Conservation (phyloP, 202 grass and related monocot genomes). For the Sporobolus alterniflorus region DNA sequence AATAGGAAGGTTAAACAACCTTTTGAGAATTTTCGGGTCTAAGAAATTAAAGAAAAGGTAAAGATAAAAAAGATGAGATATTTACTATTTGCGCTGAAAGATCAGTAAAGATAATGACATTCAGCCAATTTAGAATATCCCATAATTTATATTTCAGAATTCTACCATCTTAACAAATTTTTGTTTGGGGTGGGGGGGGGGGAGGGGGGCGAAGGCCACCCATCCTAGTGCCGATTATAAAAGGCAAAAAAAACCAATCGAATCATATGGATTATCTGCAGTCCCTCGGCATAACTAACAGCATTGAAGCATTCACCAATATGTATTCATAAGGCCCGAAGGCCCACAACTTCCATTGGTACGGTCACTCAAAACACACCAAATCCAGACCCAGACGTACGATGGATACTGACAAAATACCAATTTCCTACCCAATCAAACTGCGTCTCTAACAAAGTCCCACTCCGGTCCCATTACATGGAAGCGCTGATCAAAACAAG, state of each 20-base stretch:
- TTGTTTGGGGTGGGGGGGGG: no score
- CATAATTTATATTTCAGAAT: slow-evolving; percentile 1
- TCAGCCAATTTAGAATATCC: background rate
- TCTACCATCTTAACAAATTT: slow-evolving; percentile 8
- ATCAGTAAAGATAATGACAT: background rate
- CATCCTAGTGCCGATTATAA: background rate
- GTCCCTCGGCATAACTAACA: background rate
- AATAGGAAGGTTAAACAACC: slow-evolving; percentile 16
- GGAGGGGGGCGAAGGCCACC: background rate
- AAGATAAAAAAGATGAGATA: background rate
- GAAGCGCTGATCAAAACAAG: slow-evolving; percentile 19
- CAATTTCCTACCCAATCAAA: background rate
- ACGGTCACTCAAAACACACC: background rate
- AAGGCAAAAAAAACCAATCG: slow-evolving; percentile 5
- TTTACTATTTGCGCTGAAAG: slow-evolving; percentile 13
- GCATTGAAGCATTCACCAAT: background rate
- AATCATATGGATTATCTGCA: slow-evolving; percentile 7
- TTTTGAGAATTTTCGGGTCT: slow-evolving; percentile 5
- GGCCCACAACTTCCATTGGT: background rate
- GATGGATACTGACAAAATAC: background rate
- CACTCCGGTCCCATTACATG: slow-evolving; percentile 21
- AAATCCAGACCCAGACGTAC: background rate
- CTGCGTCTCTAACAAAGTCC: background rate
- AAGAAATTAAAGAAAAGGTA: background rate
- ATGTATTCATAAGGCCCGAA: background rate